Percentiles rank a stretch among this genome's conserved stretches.
Evolutionary conservation across 2,329 filamentous ascomycete genomes (phyloP).

Genomic region (Fusarium caatingaense): DNA sequence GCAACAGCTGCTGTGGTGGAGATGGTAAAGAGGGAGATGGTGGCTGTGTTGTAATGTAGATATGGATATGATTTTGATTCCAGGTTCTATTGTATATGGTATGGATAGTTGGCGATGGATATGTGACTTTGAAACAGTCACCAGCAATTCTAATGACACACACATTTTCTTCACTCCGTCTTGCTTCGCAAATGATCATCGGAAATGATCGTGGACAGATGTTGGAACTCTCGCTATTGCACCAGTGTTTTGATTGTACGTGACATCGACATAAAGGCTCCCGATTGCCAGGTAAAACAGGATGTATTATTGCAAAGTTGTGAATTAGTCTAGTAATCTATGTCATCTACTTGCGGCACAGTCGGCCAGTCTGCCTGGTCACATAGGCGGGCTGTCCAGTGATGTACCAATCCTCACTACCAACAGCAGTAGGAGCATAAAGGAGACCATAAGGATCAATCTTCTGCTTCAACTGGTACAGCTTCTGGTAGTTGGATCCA

Average conservation of each 20-base stretch:
- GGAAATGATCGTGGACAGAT: background rate
- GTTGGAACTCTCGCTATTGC: too few species aligned
- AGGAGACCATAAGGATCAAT: conserved; percentile 52
- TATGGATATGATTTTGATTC: background rate
- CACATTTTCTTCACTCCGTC: fast-evolving
- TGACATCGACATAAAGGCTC: background rate
- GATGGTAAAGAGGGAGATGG: background rate
- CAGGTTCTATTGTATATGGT: fast-evolving
- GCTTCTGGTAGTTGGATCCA: conserved; percentile 50
- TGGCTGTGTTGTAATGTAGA: conserved; percentile 25
- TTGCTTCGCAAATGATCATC: background rate
- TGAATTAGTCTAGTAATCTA: background rate
- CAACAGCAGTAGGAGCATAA: conserved; percentile 52
- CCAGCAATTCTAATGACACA: background rate
- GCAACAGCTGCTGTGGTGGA: background rate
- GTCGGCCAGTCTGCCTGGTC: conserved; percentile 33
- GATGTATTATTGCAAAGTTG: background rate
- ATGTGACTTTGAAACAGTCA: background rate
- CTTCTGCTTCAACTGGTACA: conserved; percentile 52
- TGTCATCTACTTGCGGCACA: conserved; percentile 25
- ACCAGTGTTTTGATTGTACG: fast-evolving
- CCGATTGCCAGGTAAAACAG: fast-evolving
- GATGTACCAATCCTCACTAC: conserved; percentile 52
- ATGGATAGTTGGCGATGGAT: background rate
- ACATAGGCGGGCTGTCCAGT: conserved; percentile 26